phyloP scores from a whole-genome alignment of 1,284 basidiomycete species.

The Rhodotorula sp. region DNA sequence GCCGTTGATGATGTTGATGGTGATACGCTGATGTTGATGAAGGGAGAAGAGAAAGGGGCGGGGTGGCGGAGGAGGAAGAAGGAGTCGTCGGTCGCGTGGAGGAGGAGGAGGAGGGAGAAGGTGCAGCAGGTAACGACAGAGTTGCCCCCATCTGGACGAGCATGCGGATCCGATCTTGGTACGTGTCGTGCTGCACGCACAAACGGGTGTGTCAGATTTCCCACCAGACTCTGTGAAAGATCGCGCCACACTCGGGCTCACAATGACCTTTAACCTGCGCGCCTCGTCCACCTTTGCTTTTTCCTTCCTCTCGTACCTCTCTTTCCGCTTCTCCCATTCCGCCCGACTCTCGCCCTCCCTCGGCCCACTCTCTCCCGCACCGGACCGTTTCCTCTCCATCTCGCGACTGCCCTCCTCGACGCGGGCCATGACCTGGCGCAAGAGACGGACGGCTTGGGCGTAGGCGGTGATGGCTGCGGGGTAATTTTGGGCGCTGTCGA shows the following conservation, averaged over 20 bases:
- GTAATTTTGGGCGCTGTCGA: slow-evolving; percentile 50
- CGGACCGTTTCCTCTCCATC: slow-evolving; percentile 19
- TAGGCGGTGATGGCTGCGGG: slow-evolving; percentile 51
- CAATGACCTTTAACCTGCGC: slow-evolving; percentile 48
- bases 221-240: no score
- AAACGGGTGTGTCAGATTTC: no score
- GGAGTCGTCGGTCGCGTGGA: not conserved
- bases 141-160: slow-evolving; percentile 45
- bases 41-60: not conserved
- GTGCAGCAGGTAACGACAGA: slow-evolving; percentile 9
- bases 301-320: slow-evolving; percentile 43
- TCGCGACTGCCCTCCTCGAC: slow-evolving; percentile 44
- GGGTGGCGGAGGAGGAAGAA: not conserved
- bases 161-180: slow-evolving; percentile 50
- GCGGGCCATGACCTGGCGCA: slow-evolving; percentile 52
- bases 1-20: not conserved
- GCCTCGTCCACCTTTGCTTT: slow-evolving; percentile 47
- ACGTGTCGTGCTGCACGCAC: slow-evolving; percentile 49
- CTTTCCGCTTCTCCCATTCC: slow-evolving; percentile 24
- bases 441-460: slow-evolving; percentile 48
- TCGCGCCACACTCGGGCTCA: slow-evolving; percentile 20
- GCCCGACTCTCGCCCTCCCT: slow-evolving; percentile 27
- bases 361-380: slow-evolving; percentile 1
- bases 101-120: not conserved
- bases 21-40: no score